Evolutionary conservation across 2,329 filamentous ascomycete genomes (phyloP), one percentile per base, ranked within the genome.

Genomic region (Cladosporium sp.): DNA sequence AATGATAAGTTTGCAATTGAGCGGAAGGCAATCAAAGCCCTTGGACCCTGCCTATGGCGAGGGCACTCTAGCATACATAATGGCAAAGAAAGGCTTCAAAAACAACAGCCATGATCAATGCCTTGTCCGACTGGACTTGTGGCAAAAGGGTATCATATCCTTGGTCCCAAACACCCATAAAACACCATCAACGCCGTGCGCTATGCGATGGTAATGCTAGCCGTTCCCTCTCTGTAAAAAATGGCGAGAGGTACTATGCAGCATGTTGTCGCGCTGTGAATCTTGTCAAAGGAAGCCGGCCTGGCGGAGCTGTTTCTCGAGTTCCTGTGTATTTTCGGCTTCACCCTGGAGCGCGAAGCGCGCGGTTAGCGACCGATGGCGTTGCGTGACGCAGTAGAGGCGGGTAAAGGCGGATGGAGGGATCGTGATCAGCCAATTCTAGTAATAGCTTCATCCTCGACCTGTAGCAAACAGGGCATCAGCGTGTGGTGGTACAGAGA

Each of bases 341-440:
- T 63, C 57, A 39, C 58, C 61, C 66, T 69, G 65, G 51, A 59
- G 55, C 49, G 58, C 40, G 51, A 38, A 55, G 55, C 25, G 43
- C 38, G 49, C 47, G 49, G 47, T 58, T 51, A 58, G 55, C 43
- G 38, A 51, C 59, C 56, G 39, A 51, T 50, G 51, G 45, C 43
- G 54, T 22, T 49, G 36, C 37, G 40, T 45, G 45, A 50, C 59
- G 52, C 45, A 38, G 43, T 42, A 47, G 43, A 59, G 58, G 60
- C 52, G 60, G 59, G 61, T 62, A 59, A 61, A 49, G 60, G 57
- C 57, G 59, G 56, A 49, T 51, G 50, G 43, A 39, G 55, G 50
- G 45, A 51, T 25, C 49, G 22, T 51, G 59, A 60, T 72, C 69
- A 72, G 63, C 69, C 92, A 78, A 96, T 90, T 79, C 90, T 93